Percentiles rank a stretch among this genome's conserved stretches.
Evolutionary conservation across 2,329 filamentous ascomycete species (phyloP).

Genomic region (Paracoccidioides lutzii): DNA sequence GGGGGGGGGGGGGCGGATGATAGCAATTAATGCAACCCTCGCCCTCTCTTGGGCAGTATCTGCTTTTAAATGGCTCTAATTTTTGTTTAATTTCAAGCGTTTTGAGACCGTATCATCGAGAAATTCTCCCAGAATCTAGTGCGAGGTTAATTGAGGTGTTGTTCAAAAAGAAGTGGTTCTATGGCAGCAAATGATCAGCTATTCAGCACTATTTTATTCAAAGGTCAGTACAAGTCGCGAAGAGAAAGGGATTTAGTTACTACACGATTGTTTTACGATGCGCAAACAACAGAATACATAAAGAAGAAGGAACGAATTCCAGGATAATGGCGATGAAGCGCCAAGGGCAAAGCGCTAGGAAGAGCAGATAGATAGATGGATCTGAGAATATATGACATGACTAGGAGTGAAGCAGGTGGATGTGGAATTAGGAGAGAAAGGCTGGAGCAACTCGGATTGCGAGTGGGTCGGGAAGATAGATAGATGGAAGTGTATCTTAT

Average conservation of each 20-base stretch:
- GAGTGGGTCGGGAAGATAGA: neutral
- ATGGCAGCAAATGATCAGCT: neutral
- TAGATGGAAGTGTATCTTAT: too few relatives aligned
- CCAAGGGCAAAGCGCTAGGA: neutral
- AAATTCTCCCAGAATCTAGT: neutral
- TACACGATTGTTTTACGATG: neutral
- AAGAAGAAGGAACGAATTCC: neutral
- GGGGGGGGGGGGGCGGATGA: neutral
- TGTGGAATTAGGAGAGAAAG: neutral
- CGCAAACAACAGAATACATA: neutral
- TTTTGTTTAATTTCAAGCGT: neutral
- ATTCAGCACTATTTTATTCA: neutral
- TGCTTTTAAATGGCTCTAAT: neutral
- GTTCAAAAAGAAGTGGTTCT: neutral
- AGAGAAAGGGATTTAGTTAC: neutral
- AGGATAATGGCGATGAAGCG: neutral
- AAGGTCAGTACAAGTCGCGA: neutral
- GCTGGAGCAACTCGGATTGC: neutral
- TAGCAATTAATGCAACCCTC: neutral
- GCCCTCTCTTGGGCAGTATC: neutral
- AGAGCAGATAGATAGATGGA: neutral
- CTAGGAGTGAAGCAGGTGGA: neutral
- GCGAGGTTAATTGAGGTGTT: neutral
- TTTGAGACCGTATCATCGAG: neutral
- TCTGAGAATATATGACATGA: neutral